These are phyloP conservation scores for Anthracocystis panici-leucophaei DNA, from an alignment of 1,284 basidiomycete genomes.

Conservation along the genomic window DNA sequence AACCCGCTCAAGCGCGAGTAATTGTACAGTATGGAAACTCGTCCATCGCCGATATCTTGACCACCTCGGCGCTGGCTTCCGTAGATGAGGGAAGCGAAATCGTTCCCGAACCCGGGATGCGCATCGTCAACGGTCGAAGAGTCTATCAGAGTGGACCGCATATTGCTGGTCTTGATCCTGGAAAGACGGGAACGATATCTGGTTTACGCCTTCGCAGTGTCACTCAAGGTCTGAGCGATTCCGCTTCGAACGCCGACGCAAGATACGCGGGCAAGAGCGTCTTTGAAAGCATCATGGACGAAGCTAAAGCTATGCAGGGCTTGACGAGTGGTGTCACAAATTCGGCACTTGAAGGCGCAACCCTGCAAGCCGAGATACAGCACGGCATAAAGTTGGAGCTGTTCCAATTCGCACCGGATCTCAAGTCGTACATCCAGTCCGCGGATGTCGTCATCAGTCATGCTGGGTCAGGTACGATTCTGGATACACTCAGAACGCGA, in stretches of 20 bases:
- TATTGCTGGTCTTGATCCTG: constrained; percentile 42
- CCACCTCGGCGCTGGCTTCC: constrained; percentile 24
- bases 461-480: constrained; percentile 93
- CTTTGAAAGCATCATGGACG: constrained; percentile 31
- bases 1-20: neutral
- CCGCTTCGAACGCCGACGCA: neutral
- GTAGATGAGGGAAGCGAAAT: constrained; percentile 44
- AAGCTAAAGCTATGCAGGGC: constrained; percentile 33
- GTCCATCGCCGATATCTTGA: constrained; percentile 38
- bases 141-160: constrained; percentile 38
- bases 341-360: constrained; percentile 19
- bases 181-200: constrained; percentile 38
- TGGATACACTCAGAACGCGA: constrained; percentile 81
- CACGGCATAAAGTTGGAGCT: constrained; percentile 40
- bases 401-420: constrained; percentile 50
- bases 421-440: constrained; percentile 71
- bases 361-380: constrained; percentile 28
- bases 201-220: constrained; percentile 26
- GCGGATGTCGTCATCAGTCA: constrained; percentile 89
- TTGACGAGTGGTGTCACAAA: neutral
- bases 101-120: constrained; percentile 42
- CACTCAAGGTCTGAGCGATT: neutral
- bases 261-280: constrained; percentile 12
- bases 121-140: constrained; percentile 42
- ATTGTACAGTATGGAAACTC: constrained; percentile 50